Evolutionary conservation across 139 green algal species (phyloP), one percentile per base, ranked within the genome.

Genomic region (Picochlorum sp.): DNA sequence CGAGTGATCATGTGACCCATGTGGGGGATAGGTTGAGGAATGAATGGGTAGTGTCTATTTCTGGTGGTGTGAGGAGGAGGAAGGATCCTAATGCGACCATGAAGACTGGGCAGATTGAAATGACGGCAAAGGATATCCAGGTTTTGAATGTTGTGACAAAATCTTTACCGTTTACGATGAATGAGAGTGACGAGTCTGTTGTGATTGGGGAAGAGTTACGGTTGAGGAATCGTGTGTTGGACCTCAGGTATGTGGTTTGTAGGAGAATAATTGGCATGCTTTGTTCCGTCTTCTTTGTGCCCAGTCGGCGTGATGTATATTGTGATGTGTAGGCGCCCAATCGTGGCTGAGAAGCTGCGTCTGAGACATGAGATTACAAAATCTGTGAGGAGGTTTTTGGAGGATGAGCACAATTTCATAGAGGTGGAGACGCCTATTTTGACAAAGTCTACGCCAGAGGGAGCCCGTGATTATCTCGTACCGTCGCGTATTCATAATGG

Each of bases 361-460:
- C 69, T 96, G 69, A 76, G 93, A 5, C 86, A 95, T 74, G 30
- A 72, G n/a, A 74, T 96, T 49, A 60, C 94, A 41, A 80, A 79
- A 7, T 54, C 63, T 45, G 74, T 97, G 34, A 79, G 93, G 3
- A 60, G 79, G 18, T 90, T 84, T 66, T 80, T 98, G 67, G 72
- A 79, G 56, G 75, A 81, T 31, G 58, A 71, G 4, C 69, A 81
- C 9, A 71, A 52, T 24, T 96, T 95, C 62, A 45, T 92, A 14
- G 87, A 97, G 73, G 80, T 97, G 20, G 93, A 99, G 78, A 99
- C 94, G 13, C 94, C 94, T 50, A 86, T 97, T 44, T 83, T 99
- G 8, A 95, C 84, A n/a, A 77, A 86, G 8, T 90, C 84, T 62
- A 98, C 94, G 16, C 94, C 94, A 0, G 94, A 99, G 78, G 94